phyloP scores from a whole-genome alignment of 352 stramenopile species.

The Pythium phragmiticola region DNA sequence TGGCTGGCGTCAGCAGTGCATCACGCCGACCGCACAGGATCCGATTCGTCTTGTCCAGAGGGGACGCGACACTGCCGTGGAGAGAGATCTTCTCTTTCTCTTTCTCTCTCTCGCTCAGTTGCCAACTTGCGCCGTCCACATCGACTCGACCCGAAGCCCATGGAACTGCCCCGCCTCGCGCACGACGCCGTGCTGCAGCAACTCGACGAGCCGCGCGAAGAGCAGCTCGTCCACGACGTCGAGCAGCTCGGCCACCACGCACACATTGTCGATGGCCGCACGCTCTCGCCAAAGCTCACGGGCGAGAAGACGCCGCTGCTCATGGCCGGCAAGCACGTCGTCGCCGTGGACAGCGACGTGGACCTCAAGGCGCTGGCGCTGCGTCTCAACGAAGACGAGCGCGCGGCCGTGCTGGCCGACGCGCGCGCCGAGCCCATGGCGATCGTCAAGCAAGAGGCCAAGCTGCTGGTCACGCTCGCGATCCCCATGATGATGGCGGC shows the following conservation, averaged over 20 bases:
- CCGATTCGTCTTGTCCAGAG: neutral
- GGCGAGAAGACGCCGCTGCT: slow-evolving; percentile 33
- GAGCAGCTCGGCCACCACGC: slow-evolving; percentile 21
- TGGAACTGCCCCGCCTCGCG: slow-evolving; percentile 32
- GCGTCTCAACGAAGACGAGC: slow-evolving; percentile 30
- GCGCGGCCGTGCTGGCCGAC: slow-evolving; percentile 28
- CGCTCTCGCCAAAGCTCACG: neutral
- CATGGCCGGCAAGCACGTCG: slow-evolving; percentile 14
- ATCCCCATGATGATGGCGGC: slow-evolving; percentile 40
- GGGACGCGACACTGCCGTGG: too few relatives aligned
- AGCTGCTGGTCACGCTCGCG: slow-evolving; percentile 33
- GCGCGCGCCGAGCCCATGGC: slow-evolving; percentile 20
- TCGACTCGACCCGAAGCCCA: slow-evolving; percentile 4
- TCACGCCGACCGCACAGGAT: too few relatives aligned
- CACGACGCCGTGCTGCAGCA: slow-evolving; percentile 34
- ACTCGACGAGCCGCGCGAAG: slow-evolving; percentile 31
- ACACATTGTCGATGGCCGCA: slow-evolving; percentile 16
- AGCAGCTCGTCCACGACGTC: slow-evolving; percentile 30
- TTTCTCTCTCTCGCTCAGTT: neutral
- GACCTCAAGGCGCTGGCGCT: slow-evolving; percentile 22
- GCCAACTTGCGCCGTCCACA: slow-evolving; percentile 2
- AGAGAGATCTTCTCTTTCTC: slow-evolving; percentile 2
- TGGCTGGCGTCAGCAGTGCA: slow-evolving; percentile 11
- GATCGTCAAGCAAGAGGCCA: slow-evolving; percentile 21
- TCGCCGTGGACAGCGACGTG: slow-evolving; percentile 22